Conservation (phyloP, 108 stramenopile genomes). For the Skeletonema costatum region DNA sequence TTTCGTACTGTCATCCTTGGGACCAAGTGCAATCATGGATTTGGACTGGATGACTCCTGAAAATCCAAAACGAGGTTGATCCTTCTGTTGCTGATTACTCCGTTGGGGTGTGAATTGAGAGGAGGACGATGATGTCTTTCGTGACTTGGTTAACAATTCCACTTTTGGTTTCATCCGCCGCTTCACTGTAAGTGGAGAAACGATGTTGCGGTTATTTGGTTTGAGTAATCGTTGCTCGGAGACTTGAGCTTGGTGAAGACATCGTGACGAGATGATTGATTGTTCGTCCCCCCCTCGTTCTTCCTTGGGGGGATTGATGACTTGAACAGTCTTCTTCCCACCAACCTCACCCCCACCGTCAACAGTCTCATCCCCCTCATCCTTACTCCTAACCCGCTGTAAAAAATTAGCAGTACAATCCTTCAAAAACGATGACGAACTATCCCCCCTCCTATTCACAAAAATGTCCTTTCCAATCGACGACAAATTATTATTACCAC, state of each 20-base stretch:
- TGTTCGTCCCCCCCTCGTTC: slow-evolving; percentile 4
- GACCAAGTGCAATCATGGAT: slow-evolving; percentile 19
- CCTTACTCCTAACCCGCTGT: not conserved
- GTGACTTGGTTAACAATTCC: slow-evolving; percentile 55
- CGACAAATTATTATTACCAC: not conserved
- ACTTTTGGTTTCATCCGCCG: slow-evolving; percentile 82
- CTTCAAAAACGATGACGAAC: slow-evolving; percentile 9
- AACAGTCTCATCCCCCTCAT: not conserved
- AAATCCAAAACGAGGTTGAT: not conserved
- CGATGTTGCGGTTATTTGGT: slow-evolving; percentile 66
- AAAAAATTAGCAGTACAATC: slow-evolving; percentile 28
- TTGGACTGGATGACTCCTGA: slow-evolving; percentile 29
- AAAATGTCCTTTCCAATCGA: not conserved
- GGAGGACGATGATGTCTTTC: slow-evolving; percentile 24
- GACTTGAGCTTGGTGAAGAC: slow-evolving; percentile 50
- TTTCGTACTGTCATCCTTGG: not conserved
- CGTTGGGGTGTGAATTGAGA: not conserved
- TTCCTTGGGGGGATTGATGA: slow-evolving; percentile 3
- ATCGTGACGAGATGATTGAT: slow-evolving; percentile 11
- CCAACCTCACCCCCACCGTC: not conserved
- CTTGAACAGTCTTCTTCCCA: slow-evolving; percentile 19
- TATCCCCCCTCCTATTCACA: not conserved
- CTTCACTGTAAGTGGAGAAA: slow-evolving; percentile 80
- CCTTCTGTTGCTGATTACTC: not conserved
- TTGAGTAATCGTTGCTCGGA: slow-evolving; percentile 64